Base-by-base conservation (phyloP, 2,329 filamentous ascomycete species). In the Ophiostoma populinum region DNA sequence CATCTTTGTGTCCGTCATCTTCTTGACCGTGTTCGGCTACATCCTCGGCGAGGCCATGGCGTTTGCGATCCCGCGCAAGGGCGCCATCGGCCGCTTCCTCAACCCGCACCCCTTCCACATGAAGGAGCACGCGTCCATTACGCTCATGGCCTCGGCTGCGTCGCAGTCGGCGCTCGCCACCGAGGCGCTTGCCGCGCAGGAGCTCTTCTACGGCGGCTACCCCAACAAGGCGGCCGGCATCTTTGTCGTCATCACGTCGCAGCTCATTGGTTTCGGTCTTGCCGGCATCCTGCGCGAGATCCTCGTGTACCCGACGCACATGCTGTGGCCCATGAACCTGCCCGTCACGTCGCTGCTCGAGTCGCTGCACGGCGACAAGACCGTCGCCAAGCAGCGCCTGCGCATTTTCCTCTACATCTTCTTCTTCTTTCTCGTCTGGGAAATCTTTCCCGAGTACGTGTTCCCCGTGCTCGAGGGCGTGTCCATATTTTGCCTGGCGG, bases 211-310 rank as follows among this genome's bases (percentile, higher is more conserved):
- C 37, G 49, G 53, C 13, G 46, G 53, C 7, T 49, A 54, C 12
- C 52, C 59, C 2, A 56, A 50, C 40, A 49, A 51, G 5, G 56
- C 47, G 2, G 53, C 54, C 1, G 54, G 54, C 7, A 55, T 66
- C 33, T 58, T 67, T 41, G 43, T 63, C 21, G 50, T 55, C 0
- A 44, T 67, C 7, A 62, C 63, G 0, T 63, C 62, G 2, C 62
- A 65, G 32, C 48, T 61, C 8, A 51, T 66, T 13, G 63, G 63
- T 0, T 67, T 61, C 26, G 63, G 62, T 20, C 47, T 67, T 27
- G 57, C 59, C 5, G 63, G 63, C 10, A 38, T 66, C 16, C 46
- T 67, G 43, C 54, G 64, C 10, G 51, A 55, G 15, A 51, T 58
- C 4, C 45, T 65, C 8, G 53, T 67, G 1, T 59, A 60, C 39